These are phyloP conservation scores for Excoecaria agallocha DNA, from an alignment of 345 rosid species.

Conservation along the genomic window DNA sequence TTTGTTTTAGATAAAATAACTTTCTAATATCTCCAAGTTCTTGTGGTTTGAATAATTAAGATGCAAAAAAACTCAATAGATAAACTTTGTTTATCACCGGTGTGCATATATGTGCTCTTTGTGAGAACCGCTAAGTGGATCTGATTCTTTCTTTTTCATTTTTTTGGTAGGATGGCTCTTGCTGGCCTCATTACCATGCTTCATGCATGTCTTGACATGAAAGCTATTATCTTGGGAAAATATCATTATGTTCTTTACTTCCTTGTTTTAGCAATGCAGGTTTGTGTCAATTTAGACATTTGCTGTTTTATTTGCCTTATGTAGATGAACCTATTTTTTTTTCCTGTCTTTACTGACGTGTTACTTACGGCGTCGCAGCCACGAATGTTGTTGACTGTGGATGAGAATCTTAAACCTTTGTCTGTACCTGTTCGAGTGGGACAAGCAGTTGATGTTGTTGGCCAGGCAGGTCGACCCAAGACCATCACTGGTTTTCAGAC, in stretches of 20 bases:
- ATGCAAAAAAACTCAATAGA: not conserved
- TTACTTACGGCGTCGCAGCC: slow-evolving; percentile 49
- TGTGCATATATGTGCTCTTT: not conserved
- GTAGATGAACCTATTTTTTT: not conserved
- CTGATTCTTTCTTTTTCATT: not conserved
- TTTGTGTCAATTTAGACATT: slow-evolving; percentile 20
- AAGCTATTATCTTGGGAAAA: slow-evolving; percentile 73
- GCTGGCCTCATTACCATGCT: slow-evolving; percentile 81
- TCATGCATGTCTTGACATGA: slow-evolving; percentile 91
- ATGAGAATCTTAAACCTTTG: slow-evolving; percentile 73
- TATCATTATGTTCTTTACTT: slow-evolving; percentile 87
- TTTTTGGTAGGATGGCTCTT: slow-evolving; percentile 63
- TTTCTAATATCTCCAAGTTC: not conserved
- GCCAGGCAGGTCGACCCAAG: slow-evolving; percentile 95
- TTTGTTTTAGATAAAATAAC: not conserved
- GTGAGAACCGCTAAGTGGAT: not conserved
- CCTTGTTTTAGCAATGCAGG: slow-evolving; percentile 97
- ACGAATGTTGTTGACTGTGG: slow-evolving; percentile 88
- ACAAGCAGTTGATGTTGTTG: slow-evolving; percentile 95
- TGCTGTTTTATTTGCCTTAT: not conserved
- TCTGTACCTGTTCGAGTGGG: slow-evolving; percentile 91
- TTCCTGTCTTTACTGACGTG: not conserved
- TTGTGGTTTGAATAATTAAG: not conserved
- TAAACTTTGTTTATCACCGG: not conserved
- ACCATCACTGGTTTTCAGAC: slow-evolving; percentile 97